A percentile compares a stretch with the other conserved stretches of the same genome.
Evolutionary conservation across 176 grass and related monocot genomes (phyloP).

Genomic region (Musa beccarii): DNA sequence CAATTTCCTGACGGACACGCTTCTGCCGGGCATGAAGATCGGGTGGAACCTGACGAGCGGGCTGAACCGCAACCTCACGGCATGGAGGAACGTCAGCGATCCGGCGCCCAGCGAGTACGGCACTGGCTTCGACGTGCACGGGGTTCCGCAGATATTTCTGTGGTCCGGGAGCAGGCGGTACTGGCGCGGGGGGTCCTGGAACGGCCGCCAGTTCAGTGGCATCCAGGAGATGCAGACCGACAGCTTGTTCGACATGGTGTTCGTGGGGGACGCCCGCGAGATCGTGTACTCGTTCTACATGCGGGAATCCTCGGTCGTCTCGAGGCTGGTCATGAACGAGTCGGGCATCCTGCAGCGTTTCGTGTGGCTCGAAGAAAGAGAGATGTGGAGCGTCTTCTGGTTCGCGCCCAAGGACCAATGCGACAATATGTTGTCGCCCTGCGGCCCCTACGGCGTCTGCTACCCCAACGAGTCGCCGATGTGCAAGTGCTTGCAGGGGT

Average conservation of each 20-base stretch:
- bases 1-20: constrained; percentile 4
- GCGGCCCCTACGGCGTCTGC: constrained; percentile 58
- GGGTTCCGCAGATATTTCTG: not conserved
- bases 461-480: constrained; percentile 11
- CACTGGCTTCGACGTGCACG: not conserved
- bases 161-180: not conserved
- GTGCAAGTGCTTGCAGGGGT: constrained; percentile 47
- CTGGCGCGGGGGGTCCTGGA: constrained; percentile 65
- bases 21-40: constrained; percentile 2
- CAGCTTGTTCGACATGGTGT: constrained; percentile 24
- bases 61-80: not conserved
- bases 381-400: not conserved
- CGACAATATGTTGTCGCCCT: constrained; percentile 29
- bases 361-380: not conserved
- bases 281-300: not conserved
- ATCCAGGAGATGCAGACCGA: constrained; percentile 46
- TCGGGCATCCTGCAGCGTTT: not conserved
- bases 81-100: not conserved
- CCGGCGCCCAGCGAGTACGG: not conserved
- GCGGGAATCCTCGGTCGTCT: not conserved
- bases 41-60: not conserved
- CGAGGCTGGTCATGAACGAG: not conserved
- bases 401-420: constrained; percentile 8
- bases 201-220: constrained; percentile 54
- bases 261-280: not conserved